These are phyloP conservation scores for Teratosphaeria nubilosa DNA, from an alignment of 2,329 filamentous ascomycete species.

Conservation along the genomic window DNA sequence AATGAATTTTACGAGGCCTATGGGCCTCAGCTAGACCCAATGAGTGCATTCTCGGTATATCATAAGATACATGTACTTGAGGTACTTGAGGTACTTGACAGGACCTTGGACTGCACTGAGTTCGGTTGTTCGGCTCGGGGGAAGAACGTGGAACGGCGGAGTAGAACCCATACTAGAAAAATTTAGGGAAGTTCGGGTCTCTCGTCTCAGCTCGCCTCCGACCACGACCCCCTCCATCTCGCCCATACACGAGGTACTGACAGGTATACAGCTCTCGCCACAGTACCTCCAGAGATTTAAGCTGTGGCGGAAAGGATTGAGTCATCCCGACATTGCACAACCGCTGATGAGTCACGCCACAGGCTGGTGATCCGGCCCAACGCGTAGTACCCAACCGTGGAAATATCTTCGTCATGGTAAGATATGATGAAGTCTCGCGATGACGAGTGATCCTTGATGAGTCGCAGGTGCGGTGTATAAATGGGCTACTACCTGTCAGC, in stretches of 20 bases:
- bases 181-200: too few relatives aligned
- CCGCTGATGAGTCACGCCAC: background rate
- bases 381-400: background rate
- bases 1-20: slow-evolving; percentile 2
- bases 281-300: background rate
- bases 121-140: too few relatives aligned
- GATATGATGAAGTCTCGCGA: background rate
- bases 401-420: background rate
- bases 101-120: too few relatives aligned
- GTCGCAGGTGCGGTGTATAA: background rate
- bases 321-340: background rate
- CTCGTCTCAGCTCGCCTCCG: too few relatives aligned
- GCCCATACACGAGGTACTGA: too few relatives aligned
- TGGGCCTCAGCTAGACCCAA: slow-evolving; percentile 1
- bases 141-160: too few relatives aligned
- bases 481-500: background rate
- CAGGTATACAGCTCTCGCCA: too few relatives aligned
- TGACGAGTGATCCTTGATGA: background rate
- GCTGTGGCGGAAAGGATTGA: background rate
- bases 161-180: too few relatives aligned
- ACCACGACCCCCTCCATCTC: too few relatives aligned
- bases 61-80: too few relatives aligned
- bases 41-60: too few relatives aligned
- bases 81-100: too few relatives aligned
- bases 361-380: background rate